These are phyloP conservation scores for Miscanthus lutarioriparius DNA, from an alignment of 176 grass and related monocot species.

Conservation along the genomic window DNA sequence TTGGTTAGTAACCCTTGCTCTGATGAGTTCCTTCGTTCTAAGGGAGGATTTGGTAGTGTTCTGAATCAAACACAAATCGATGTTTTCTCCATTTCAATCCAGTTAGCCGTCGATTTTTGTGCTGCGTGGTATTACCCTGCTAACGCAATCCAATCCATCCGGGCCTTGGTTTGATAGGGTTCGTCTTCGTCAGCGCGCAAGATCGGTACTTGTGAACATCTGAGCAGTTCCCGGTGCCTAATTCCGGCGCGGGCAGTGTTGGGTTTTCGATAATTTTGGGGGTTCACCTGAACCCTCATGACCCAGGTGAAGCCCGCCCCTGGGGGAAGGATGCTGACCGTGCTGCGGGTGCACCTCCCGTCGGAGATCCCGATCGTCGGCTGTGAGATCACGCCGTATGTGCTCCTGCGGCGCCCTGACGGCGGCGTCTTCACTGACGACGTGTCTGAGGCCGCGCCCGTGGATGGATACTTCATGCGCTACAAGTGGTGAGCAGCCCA, in stretches of 20 bases:
- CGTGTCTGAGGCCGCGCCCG: constrained; percentile 44
- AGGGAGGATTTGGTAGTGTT: neutral
- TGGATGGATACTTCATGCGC: constrained; percentile 66
- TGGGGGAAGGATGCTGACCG: constrained; percentile 68
- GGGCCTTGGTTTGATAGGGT: constrained; percentile 10
- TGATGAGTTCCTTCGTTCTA: neutral
- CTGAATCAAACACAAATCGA: constrained; percentile 12
- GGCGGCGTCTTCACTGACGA: constrained; percentile 59
- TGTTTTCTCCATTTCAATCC: constrained; percentile 3
- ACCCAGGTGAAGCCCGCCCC: constrained; percentile 35
- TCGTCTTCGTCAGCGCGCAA: neutral
- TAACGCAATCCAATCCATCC: constrained; percentile 12
- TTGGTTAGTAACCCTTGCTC: constrained; percentile 24
- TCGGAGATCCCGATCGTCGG: constrained; percentile 94
- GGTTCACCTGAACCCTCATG: constrained; percentile 31
- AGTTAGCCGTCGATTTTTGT: neutral
- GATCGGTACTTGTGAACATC: neutral
- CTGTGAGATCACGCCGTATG: constrained; percentile 93
- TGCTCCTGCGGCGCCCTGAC: constrained; percentile 60
- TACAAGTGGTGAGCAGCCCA: constrained; percentile 72
- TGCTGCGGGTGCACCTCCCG: constrained; percentile 79
- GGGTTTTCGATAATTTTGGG: neutral
- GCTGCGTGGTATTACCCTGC: neutral
- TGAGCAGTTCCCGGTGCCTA: neutral
- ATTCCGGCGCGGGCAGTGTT: neutral